A percentile compares a stretch with the other conserved stretches of the same genome.
Conservation (phyloP, 192 early-diverging fungal genomes). For the Phycomyces nitens region DNA sequence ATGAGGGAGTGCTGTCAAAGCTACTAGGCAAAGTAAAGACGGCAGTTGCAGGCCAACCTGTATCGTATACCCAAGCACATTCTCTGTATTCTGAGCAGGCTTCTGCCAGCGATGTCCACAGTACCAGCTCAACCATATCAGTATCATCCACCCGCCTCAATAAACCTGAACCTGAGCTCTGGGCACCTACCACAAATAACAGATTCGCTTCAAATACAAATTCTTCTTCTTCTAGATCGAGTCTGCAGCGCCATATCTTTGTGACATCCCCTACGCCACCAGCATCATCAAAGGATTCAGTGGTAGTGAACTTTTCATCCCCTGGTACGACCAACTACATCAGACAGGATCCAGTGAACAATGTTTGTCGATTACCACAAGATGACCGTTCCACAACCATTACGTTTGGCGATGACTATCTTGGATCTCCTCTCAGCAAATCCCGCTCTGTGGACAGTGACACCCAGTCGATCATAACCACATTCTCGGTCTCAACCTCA, state of each 20-base stretch:
- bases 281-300: slow-evolving; percentile 5
- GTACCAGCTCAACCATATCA: background rate
- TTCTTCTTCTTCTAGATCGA: slow-evolving; percentile 11
- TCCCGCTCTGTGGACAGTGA: slow-evolving; percentile 41
- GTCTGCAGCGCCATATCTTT: slow-evolving; percentile 2
- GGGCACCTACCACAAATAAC: background rate
- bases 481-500: slow-evolving; percentile 39
- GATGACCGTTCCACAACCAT: background rate
- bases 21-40: slow-evolving; percentile 51
- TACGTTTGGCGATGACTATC: slow-evolving; percentile 4
- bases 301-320: background rate
- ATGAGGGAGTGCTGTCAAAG: slow-evolving; percentile 53
- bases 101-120: background rate
- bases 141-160: background rate
- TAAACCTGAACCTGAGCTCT: background rate
- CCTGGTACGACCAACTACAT: background rate
- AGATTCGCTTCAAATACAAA: slow-evolving; percentile 2
- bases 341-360: background rate
- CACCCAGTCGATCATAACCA: slow-evolving; percentile 39
- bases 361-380: background rate
- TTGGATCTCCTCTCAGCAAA: slow-evolving; percentile 20
- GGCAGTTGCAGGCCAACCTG: slow-evolving; percentile 34
- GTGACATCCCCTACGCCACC: slow-evolving; percentile 9
- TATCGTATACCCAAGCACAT: background rate
- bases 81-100: background rate